Evolutionary conservation across 176 grass and related monocot genomes (phyloP).

Genomic region (Zoysia pacifica): DNA sequence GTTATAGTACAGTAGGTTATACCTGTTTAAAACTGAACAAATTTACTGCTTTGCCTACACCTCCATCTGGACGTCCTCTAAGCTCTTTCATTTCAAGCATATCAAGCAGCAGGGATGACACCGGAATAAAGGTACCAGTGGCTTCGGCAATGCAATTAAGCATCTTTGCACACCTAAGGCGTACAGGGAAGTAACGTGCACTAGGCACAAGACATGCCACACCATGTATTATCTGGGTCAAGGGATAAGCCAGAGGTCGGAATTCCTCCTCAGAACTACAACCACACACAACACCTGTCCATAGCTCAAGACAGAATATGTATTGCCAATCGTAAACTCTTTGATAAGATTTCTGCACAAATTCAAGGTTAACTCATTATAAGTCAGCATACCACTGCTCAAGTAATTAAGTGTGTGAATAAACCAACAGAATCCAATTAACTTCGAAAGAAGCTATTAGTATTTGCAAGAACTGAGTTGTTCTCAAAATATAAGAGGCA

Average conservation of each 20-base stretch:
- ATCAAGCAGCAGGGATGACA: constrained; percentile 75
- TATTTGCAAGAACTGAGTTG: constrained; percentile 2
- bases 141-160: constrained; percentile 87
- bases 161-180: constrained; percentile 89
- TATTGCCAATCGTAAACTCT: constrained; percentile 97
- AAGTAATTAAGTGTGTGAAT: background rate
- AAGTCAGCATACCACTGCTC: constrained; percentile 23
- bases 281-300: constrained; percentile 74
- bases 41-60: constrained; percentile 92
- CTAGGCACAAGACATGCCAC: constrained; percentile 84
- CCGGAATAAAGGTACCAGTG: constrained; percentile 74
- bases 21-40: constrained; percentile 88
- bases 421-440: constrained; percentile 21
- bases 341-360: constrained; percentile 88
- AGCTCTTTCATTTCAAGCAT: constrained; percentile 99
- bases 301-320: constrained; percentile 98
- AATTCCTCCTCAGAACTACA: constrained; percentile 68
- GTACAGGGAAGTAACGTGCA: constrained; percentile 73
- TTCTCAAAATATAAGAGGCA: constrained; percentile 9
- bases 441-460: background rate
- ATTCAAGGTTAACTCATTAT: constrained; percentile 30
- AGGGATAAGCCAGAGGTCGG: constrained; percentile 81
- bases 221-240: constrained; percentile 90
- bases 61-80: constrained; percentile 62
- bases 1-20: constrained; percentile 39